Percentiles rank a stretch among this genome's conserved stretches.
These are phyloP conservation scores for Pisolithus thermaeus DNA, from an alignment of 1,284 basidiomycete genomes.

Conservation along the genomic window DNA sequence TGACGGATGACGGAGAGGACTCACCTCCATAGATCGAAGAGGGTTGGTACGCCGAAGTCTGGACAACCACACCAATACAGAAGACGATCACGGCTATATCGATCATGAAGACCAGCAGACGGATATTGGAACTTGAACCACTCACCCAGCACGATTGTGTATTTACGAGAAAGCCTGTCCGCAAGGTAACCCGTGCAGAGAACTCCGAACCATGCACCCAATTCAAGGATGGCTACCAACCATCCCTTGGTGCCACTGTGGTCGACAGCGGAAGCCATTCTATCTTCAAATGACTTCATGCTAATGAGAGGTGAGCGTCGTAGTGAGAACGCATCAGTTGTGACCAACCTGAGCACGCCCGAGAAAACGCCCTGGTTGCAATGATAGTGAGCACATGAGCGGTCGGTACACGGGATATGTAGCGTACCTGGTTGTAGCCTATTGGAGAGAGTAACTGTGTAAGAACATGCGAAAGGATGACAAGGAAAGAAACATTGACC, in stretches of 20 bases:
- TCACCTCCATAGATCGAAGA: slow-evolving; percentile 62
- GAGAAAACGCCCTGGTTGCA: slow-evolving; percentile 61
- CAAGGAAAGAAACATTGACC: slow-evolving; percentile 29
- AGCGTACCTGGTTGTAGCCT: slow-evolving; percentile 59
- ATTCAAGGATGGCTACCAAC: slow-evolving; percentile 64
- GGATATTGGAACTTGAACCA: slow-evolving; percentile 3
- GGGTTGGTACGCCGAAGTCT: slow-evolving; percentile 49
- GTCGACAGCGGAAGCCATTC: slow-evolving; percentile 51
- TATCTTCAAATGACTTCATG: slow-evolving; percentile 50
- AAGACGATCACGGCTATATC: slow-evolving; percentile 55
- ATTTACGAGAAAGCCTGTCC: slow-evolving; percentile 68
- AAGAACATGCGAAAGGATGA: background rate
- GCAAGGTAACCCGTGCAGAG: slow-evolving; percentile 61
- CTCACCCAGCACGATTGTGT: slow-evolving; percentile 60
- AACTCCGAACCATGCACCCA: slow-evolving; percentile 72
- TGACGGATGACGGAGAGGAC: slow-evolving; percentile 3
- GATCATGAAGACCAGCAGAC: slow-evolving; percentile 1
- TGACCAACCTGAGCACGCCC: slow-evolving; percentile 44
- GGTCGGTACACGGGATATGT: slow-evolving; percentile 5
- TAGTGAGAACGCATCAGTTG: too few relatives aligned
- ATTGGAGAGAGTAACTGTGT: background rate
- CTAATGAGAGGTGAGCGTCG: background rate
- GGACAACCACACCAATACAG: slow-evolving; percentile 65
- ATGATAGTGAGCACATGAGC: background rate
- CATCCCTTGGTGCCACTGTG: slow-evolving; percentile 55